Evolutionary conservation across 129 eudicot genomes (phyloP), one percentile per base, ranked within the genome.

Genomic region (Helianthus tuberosus): DNA sequence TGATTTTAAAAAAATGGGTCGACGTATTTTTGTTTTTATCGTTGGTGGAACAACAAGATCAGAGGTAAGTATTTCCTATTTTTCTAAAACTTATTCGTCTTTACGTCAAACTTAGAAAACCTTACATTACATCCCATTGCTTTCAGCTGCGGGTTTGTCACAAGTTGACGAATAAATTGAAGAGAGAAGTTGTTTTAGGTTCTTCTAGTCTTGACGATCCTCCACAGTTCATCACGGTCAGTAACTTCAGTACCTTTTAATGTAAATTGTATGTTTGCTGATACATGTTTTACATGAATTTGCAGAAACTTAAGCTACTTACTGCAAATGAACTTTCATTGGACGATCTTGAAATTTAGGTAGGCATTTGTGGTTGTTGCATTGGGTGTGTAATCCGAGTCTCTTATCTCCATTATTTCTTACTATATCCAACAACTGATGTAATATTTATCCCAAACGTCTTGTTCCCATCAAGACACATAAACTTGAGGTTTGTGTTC

Each of bases 1-100:
- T 79, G 98, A 93, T 64, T 82, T 86, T 71, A 93, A 79, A 87
- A 89, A 84, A 78, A 90, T 90, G 96, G 98, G 98, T 74, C 94
- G 77, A 65, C 96, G 98, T n/a, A 82, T 93, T 72, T 90, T 93
- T 81, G 92, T 93, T 39, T 90, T 93, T 69, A 88, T 93, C 12
- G 85, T 90, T 69, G 98, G 98, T 57, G 96, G 98, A 59, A 96
- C 98, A 47, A 93, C 98, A 76, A 82, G 98, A 62, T 90, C 96
- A 39, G 98, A 93, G 96, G 98, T 86, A 74, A 49, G 55, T 41
- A 25, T n/a, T 27, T 25, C 55, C 1, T 52, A 39, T 11, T 57
- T 35, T 36, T 36, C 67, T 32, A 62, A 36, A 62, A 14, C 1
- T 12, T 35, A 35, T 62, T 23, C 8, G 8, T 41, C 23, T 65